Evolutionary conservation across 768 basidiomycete species (phyloP).

Genomic region (Suillus weaverae): DNA sequence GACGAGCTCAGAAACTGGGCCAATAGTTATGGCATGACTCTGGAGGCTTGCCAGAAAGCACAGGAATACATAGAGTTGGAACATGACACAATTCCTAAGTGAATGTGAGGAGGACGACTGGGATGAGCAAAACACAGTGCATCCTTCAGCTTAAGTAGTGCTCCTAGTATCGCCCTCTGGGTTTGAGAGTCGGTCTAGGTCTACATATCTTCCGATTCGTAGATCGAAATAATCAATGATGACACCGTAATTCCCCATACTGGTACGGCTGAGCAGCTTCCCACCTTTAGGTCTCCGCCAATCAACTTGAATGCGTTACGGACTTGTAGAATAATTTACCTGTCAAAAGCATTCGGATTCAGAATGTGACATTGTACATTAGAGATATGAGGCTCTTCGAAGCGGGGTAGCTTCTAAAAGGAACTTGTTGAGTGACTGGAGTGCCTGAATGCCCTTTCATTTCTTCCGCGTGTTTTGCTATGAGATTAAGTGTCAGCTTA

Average conservation of each 20-base stretch:
- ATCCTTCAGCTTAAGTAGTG: background rate
- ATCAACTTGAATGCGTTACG: too few relatives aligned
- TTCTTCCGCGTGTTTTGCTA: background rate
- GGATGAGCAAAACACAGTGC: background rate
- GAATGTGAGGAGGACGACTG: background rate
- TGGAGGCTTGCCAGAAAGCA: background rate
- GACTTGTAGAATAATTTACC: background rate
- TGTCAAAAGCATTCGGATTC: background rate
- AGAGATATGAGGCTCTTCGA: background rate
- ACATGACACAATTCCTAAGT: background rate
- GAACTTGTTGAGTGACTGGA: background rate
- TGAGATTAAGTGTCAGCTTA: too few relatives aligned
- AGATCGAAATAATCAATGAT: background rate
- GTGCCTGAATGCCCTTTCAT: background rate
- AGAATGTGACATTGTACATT: background rate
- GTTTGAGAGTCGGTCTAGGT: too few relatives aligned
- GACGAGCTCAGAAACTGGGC: background rate
- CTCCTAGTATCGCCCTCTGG: background rate
- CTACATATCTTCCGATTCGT: background rate
- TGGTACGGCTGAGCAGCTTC: too few relatives aligned
- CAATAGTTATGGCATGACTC: background rate
- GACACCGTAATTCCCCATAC: background rate
- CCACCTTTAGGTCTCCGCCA: too few relatives aligned
- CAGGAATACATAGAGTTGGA: background rate
- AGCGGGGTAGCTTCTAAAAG: background rate